Base-by-base conservation (phyloP, 495 filamentous ascomycete species). In the Podospora anserina region DNA sequence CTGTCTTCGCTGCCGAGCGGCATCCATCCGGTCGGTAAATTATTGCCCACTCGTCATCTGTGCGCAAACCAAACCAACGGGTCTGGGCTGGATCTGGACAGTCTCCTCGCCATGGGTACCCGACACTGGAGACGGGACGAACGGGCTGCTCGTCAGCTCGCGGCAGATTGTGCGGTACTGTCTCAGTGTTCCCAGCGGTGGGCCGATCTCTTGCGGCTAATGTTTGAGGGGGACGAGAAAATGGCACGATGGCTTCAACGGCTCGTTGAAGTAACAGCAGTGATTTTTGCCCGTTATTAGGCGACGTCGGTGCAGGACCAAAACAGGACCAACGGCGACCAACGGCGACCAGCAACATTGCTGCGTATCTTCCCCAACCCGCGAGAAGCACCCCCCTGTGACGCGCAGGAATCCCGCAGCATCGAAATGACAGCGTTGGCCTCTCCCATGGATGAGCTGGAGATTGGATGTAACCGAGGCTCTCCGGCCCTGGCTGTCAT, bases 11-110 rank as follows among this genome's bases (percentile, higher is more conserved):
- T 20, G 23, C 55, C n/a, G n/a, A 20, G 55, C 66, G 63, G 70
- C 66, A 68, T 69, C 72, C 72, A 63, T 67, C 66, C 70, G 44
- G 68, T 71, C 69, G 72, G 72, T 75, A 72, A 69, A 69, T 71
- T 58, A 18, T 19, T 70, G 63, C 64, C 54, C 56, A 32, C 61
- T 19, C 60, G 11, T 49, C 62, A 66, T 69, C 68, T 65, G 67
- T 68, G 70, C 66, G 64, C 67, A 64, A 34, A 69, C 70, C 66
- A 57, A 57, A 64, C 64, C 44, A 39, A 63, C 39, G 66, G 70
- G 70, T 60, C 64, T 44, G 5, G 55, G 9, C 16, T 26, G 18
- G 44, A 18, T 56, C 49, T 44, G 26, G 26, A 34, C 20, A 54
- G 20, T 13, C 7, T 27, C 56, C 39, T 18, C 39, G 27, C 30